phyloP scores from a whole-genome alignment of 441 rosid species.

The Rhodomyrtus psidioides region DNA sequence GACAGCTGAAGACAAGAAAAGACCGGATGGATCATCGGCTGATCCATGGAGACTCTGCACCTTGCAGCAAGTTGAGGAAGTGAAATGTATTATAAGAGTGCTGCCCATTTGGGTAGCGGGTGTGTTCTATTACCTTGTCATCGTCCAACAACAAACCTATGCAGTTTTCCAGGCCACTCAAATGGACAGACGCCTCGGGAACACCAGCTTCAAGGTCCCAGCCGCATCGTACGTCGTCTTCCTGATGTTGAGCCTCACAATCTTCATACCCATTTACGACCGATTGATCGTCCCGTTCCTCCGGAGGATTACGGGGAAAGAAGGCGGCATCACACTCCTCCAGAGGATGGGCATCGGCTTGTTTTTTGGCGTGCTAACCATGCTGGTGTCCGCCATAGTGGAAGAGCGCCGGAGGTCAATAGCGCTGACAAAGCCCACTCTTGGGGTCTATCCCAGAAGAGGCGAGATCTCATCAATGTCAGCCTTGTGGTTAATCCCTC shows the following conservation, averaged over 20 bases:
- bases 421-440: conserved; percentile 18
- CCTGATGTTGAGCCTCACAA: neutral
- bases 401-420: conserved; percentile 18
- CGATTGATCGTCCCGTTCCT: neutral
- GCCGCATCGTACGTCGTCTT: neutral
- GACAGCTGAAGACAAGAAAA: neutral
- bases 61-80: neutral
- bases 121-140: neutral
- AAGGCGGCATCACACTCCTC: neutral
- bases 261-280: conserved; percentile 7
- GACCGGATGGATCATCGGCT: neutral
- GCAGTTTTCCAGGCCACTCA: neutral
- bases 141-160: neutral
- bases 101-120: neutral
- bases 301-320: neutral
- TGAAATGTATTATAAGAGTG: neutral
- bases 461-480: conserved; percentile 29
- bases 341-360: conserved; percentile 31
- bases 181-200: neutral
- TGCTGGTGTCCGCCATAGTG: conserved; percentile 19
- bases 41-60: conserved; percentile 1
- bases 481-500: conserved; percentile 29
- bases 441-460: conserved; percentile 14
- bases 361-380: conserved; percentile 15
- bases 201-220: neutral